These are phyloP conservation scores for Pyrenophora graminea DNA, from an alignment of 2,329 filamentous ascomycete species.

Conservation along the genomic window DNA sequence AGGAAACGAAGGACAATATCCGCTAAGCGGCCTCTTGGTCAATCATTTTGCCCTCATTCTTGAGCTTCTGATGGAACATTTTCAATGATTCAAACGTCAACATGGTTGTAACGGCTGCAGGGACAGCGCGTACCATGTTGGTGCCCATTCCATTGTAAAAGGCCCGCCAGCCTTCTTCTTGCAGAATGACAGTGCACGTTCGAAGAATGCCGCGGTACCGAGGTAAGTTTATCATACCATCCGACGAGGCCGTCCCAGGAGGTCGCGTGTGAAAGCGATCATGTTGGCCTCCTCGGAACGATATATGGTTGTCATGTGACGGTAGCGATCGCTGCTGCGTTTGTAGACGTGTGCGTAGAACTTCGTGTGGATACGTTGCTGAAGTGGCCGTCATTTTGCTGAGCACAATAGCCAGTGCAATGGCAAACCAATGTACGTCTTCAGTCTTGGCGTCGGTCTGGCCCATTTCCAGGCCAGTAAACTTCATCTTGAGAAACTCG, in stretches of 20 bases:
- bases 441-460: conserved; percentile 61
- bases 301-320: conserved; percentile 54
- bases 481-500: conserved; percentile 86
- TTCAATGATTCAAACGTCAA: conserved; percentile 87
- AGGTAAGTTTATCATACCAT: conserved; percentile 59
- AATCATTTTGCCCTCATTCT: conserved; percentile 55
- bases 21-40: conserved; percentile 13
- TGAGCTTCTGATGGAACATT: conserved; percentile 55
- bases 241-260: conserved; percentile 55
- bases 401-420: conserved; percentile 84
- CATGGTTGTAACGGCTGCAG: conserved; percentile 96
- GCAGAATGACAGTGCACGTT: conserved; percentile 82
- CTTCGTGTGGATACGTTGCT: conserved; percentile 95
- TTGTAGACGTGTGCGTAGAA: conserved; percentile 88
- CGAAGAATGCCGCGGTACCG: conserved; percentile 77
- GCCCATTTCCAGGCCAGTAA: conserved; percentile 89
- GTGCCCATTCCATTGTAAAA: conserved; percentile 98
- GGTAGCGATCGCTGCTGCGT: conserved; percentile 78
- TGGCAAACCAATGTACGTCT: conserved; percentile 77
- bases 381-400: conserved; percentile 95
- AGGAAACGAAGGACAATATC: background rate
- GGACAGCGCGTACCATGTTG: conserved; percentile 94
- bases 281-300: conserved; percentile 48
- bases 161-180: conserved; percentile 91
- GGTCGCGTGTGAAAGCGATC: conserved; percentile 51